Evolutionary conservation across 148 eudicot genomes (phyloP), one percentile per base, ranked within the genome.

Genomic region (Pharnaceum exiguum): DNA sequence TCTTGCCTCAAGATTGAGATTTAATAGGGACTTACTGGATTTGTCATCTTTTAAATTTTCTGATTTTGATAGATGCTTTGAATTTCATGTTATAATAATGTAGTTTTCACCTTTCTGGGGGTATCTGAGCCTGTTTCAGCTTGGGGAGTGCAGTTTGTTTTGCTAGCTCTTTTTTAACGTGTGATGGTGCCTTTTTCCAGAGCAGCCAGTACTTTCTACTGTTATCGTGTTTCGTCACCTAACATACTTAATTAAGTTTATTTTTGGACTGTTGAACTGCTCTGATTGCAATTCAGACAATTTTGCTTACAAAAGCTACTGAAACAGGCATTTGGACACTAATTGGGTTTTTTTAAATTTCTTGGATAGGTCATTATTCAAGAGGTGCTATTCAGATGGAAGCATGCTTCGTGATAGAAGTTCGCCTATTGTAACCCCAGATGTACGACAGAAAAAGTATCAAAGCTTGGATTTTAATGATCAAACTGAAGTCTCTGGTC

Each of bases 311-410:
- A n/a, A n/a, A 35, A 35, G 38, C 7, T 6, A 35, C 12, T 35
- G 38, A 6, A 12, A 35, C 38, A 7, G 7, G 12, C 38, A 35
- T 25, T 16, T 22, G 22, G 3, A 43, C 17, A 18, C 6, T 25
- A 46, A 23, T 59, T 50, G n/a, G n/a, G n/a, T n/a, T n/a, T n/a
- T n/a, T n/a, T n/a, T n/a, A n/a, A n/a, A n/a, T n/a, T n/a, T n/a
- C n/a, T n/a, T n/a, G n/a, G n/a, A n/a, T 67, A 89, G 96, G 82
- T 67, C 71, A 46, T 55, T 57, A 36, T 75, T 86, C 73, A 77
- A 77, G 69, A 75, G 95, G 74, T 83, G 86, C 63, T 79, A 78
- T 57, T 90, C 97, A 48, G 97, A 86, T 69, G 94, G 96, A 70
- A 81, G 58, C 69, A 86, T 89, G 70, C 84, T 86, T 55, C 83